phyloP scores from a whole-genome alignment of 2,329 filamentous ascomycete species.

The Fusarium piperis region DNA sequence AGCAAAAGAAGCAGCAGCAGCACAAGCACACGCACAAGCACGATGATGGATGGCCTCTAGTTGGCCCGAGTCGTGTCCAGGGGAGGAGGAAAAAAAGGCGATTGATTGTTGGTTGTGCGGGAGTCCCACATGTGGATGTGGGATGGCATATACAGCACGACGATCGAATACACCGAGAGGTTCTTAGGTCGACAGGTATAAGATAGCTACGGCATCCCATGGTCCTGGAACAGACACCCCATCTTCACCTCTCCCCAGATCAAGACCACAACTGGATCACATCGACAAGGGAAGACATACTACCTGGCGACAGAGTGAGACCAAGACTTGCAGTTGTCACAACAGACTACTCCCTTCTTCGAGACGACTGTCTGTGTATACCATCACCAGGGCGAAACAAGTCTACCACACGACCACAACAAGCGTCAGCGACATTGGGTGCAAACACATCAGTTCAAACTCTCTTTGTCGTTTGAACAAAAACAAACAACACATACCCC shows the following conservation, averaged over 20 bases:
- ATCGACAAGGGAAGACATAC: background rate
- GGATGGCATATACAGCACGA: constrained; percentile 41
- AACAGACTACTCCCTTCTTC: background rate
- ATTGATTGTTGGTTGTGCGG: constrained; percentile 44
- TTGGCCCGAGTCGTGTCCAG: constrained; percentile 25
- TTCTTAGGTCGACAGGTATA: constrained; percentile 47
- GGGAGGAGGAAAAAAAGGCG: constrained; percentile 27
- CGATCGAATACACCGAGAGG: constrained; percentile 21
- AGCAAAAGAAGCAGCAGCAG: constrained; percentile 15
- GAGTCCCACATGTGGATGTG: constrained; percentile 45
- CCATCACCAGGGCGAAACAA: background rate
- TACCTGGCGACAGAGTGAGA: too few species aligned
- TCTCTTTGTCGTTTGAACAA: background rate
- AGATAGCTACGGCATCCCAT: constrained; percentile 50
- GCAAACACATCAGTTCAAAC: background rate
- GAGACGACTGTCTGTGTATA: background rate
- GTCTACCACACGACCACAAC: background rate
- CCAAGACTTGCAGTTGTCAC: background rate
- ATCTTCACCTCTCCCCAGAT: constrained; percentile 12
- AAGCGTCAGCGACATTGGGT: background rate
- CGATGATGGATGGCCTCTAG: constrained; percentile 36
- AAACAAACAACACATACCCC: background rate
- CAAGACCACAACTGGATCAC: background rate
- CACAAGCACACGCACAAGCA: constrained; percentile 32
- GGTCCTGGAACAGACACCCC: constrained; percentile 20